Base-by-base conservation (phyloP, 495 filamentous ascomycete genomes). In the Rusavskia elegans region DNA sequence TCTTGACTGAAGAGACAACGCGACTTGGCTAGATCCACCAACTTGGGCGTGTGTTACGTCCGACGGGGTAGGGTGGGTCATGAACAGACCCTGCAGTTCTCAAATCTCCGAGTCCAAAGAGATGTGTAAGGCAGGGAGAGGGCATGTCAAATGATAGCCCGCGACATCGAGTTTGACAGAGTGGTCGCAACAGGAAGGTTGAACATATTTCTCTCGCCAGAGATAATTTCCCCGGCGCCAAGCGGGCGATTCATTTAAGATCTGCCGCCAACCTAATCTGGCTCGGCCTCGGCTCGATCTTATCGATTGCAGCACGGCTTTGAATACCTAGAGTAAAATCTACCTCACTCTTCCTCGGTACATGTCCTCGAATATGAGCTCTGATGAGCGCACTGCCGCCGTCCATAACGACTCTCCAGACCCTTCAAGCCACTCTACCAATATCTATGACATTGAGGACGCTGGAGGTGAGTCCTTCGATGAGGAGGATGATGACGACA, bases 401-500 rank as follows among this genome's bases (percentile, higher is more conserved):
- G 23, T 16, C 14, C 21, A 23, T 11, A 29, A 4, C n/a, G 52
- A 55, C 2, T 59, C 57, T 36, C 55, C 59, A 17, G 55, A 62
- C 42, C 52, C 57, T 21, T 51, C 54, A 13, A 59, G 57, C 39
- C 59, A 57, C 53, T 46, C 55, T 37, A 30, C 46, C 29, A 62
- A 59, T 27, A 51, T 50, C 0, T 59, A 57, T 36, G 59, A 62
- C 29, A 29, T 48, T 2, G 30, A 46, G 7, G 63, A 64, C 6
- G 55, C 41, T 5, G 66, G 69, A 45, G 58, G 57, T 45, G 70
- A 73, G 52, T 72, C 64, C 67, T 60, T 69, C 29, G 59, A 58
- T 25, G 57, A 27, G 11, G 71, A 73, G 17, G 70, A 71, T 35
- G 71, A 78, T 57, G 66, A 73, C 54, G 74, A 76, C 59, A 73